Percentiles rank a stretch among this genome's conserved stretches.
Conservation (phyloP, 768 basidiomycete genomes). For the Xanthoconium stramineum region DNA sequence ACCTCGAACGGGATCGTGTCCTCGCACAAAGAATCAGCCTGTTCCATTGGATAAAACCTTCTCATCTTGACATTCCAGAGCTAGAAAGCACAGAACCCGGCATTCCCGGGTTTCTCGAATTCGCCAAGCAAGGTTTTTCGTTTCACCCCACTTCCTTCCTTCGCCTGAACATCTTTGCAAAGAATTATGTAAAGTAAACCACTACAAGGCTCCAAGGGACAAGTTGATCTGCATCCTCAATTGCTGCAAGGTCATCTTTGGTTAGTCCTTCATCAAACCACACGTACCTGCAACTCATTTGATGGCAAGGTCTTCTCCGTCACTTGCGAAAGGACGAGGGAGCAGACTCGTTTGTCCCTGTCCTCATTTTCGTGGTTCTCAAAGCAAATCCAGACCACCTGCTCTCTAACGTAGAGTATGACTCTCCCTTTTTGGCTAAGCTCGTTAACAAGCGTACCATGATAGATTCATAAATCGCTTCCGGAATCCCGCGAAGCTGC, state of each 20-base stretch:
- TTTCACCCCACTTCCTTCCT: not conserved
- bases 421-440: not conserved
- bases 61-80: constrained; percentile 87
- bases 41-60: constrained; percentile 86
- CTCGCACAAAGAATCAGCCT: constrained; percentile 85
- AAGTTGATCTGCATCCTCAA: constrained; percentile 98
- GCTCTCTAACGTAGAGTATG: constrained; percentile 92
- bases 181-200: constrained; percentile 96
- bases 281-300: not conserved
- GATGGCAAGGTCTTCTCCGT: constrained; percentile 71
- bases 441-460: not conserved
- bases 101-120: constrained; percentile 75
- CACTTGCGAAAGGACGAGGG: constrained; percentile 82
- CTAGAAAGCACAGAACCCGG: constrained; percentile 51
- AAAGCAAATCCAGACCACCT: constrained; percentile 93
- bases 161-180: constrained; percentile 1
- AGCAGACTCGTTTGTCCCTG: constrained; percentile 92
- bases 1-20: constrained; percentile 93
- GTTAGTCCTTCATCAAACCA: constrained; percentile 43
- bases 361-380: constrained; percentile 90
- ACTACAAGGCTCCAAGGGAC: constrained; percentile 98
- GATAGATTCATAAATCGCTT: constrained; percentile 93
- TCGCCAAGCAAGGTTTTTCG: constrained; percentile 77
- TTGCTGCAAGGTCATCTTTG: constrained; percentile 98
- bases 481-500: constrained; percentile 81